A percentile compares a stretch with the other conserved stretches of the same genome.
These are phyloP conservation scores for Rhinocladiella mackenziei DNA, from an alignment of 2,329 filamentous ascomycete genomes.

Conservation along the genomic window DNA sequence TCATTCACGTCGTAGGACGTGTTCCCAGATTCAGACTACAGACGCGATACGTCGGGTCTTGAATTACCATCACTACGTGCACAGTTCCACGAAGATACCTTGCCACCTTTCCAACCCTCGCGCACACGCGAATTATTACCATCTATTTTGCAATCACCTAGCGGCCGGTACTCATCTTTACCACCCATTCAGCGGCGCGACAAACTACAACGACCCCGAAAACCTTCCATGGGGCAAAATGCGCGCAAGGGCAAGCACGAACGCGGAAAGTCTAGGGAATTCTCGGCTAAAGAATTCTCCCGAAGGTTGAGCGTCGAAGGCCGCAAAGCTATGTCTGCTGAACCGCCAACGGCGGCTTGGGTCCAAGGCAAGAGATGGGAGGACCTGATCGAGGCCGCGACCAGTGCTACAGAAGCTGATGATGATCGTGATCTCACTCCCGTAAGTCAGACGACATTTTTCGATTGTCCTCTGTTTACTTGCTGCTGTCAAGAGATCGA, in stretches of 20 bases:
- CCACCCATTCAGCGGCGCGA: constrained; percentile 74
- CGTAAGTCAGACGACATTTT: constrained; percentile 53
- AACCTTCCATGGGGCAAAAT: constrained; percentile 80
- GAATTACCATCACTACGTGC: constrained; percentile 69
- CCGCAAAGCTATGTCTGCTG: constrained; percentile 79
- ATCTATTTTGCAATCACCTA: constrained; percentile 72
- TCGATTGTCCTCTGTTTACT: constrained; percentile 33
- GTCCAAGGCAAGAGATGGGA: constrained; percentile 87
- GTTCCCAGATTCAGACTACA: constrained; percentile 66
- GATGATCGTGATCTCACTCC: constrained; percentile 83
- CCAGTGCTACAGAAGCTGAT: constrained; percentile 76
- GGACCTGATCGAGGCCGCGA: constrained; percentile 89
- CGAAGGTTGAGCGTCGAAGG: constrained; percentile 70
- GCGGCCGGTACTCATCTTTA: constrained; percentile 80
- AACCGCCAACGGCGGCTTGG: constrained; percentile 69
- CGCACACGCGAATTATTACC: constrained; percentile 72
- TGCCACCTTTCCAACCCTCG: constrained; percentile 57
- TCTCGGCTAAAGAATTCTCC: constrained; percentile 64
- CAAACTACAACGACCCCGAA: constrained; percentile 69
- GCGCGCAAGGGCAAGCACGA: constrained; percentile 73
- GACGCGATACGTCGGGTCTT: constrained; percentile 60
- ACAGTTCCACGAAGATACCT: constrained; percentile 68
- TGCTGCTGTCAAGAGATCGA: constrained; percentile 32
- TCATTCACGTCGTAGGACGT: constrained; percentile 54
- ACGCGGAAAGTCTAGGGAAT: constrained; percentile 55